Base-by-base conservation (phyloP, 177 flowering plant genomes). In the Vitis hybrid region DNA sequence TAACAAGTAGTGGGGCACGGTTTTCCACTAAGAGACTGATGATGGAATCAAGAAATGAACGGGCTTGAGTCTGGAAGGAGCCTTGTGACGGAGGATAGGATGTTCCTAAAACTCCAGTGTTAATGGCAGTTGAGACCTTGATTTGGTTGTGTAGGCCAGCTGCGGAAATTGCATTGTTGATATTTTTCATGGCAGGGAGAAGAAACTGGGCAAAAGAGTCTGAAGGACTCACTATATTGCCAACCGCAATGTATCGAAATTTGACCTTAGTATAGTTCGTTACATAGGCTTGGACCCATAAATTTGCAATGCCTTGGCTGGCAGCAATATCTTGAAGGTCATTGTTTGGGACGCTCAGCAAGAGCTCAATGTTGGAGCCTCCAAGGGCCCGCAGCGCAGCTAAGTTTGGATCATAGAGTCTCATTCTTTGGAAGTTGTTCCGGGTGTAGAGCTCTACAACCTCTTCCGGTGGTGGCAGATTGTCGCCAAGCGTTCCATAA, bases 71-170 rank as follows among this genome's bases (percentile, higher is more conserved):
- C 27, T 32, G 24, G 60, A 81, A 81, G 1, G 60, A 15, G 5
- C 74, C 75, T 4, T 16, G 1, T 1, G 72, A 68, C 14, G 85
- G 81, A 18, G 85, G 82, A 12, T 14, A 79, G 12, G 77, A 32
- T 0, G 10, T 18, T 0, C 11, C 66, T 1, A 82, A 40, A 3
- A 77, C 46, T 5, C 60, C 70, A 0, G 64, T 64, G n/a, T 72
- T 60, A 3, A 67, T 27, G 1, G 79, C 68, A 2, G 80, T 79
- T 13, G 82, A 74, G 11, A 74, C 75, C 40, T 65, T 72, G 64
- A 69, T 76, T 61, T 71, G 79, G 48, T 50, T 27, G 24, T 40
- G 2, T n/a, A 27, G 40, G 13, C 64, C 64, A 9, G 64, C 64
- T 12, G 18, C 1, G 64, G 12, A 10, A 8, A 61, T 27, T 11